Evolutionary conservation across 768 basidiomycete genomes (phyloP).

Genomic region (Serendipita sp.): DNA sequence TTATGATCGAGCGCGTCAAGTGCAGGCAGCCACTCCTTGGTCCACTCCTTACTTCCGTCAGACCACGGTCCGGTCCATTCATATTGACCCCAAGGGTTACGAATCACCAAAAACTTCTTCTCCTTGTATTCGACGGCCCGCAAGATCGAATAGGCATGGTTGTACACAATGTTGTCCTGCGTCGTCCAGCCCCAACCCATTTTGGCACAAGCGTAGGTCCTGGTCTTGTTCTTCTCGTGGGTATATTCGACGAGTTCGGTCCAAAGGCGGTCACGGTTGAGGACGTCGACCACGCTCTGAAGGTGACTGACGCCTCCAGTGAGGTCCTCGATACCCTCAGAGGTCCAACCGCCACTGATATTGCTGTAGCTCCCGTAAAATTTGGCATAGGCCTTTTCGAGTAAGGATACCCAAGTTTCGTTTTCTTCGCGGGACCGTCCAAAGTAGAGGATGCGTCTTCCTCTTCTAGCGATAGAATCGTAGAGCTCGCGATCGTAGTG

Average conservation of each 20-base stretch:
- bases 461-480: constrained; percentile 29
- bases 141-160: constrained; percentile 33
- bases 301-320: constrained; percentile 22
- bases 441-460: constrained; percentile 33
- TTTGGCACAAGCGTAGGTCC: neutral
- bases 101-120: constrained; percentile 32
- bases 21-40: constrained; percentile 30
- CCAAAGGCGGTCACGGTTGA: neutral
- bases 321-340: constrained; percentile 40
- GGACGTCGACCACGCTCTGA: neutral
- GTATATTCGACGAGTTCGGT: neutral
- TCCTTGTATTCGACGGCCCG: constrained; percentile 29
- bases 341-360: constrained; percentile 26
- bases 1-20: constrained; percentile 28
- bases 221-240: neutral
- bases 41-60: constrained; percentile 44
- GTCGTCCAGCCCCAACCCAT: neutral
- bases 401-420: constrained; percentile 21
- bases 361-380: constrained; percentile 36
- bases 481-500: constrained; percentile 35
- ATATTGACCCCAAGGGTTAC: constrained; percentile 36
- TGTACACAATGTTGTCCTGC: neutral
- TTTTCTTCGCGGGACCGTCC: constrained; percentile 11
- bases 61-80: constrained; percentile 38
- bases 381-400: constrained; percentile 46